Evolutionary conservation across 306 rosid species (phyloP).

Genomic region (Luffa aegyptiaca): DNA sequence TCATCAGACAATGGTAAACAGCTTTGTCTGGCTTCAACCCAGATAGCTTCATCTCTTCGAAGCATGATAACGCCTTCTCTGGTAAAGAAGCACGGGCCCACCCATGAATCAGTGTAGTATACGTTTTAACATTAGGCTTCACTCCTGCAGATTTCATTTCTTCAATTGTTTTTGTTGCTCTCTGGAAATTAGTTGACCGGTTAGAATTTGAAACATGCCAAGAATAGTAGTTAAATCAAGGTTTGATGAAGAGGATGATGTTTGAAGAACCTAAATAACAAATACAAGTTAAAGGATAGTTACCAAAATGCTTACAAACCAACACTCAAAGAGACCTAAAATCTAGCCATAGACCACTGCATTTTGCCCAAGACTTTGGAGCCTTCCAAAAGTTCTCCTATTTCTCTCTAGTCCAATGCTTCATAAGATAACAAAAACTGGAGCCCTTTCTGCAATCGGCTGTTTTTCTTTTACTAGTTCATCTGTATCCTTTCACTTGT

Average conservation of each 20-base stretch:
- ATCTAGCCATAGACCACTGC: not conserved
- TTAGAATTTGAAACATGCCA: not conserved
- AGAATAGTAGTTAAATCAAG: not conserved
- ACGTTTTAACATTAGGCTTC: conserved; percentile 84
- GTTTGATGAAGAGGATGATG: not conserved
- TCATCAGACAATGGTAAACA: conserved; percentile 90
- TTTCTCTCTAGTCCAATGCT: not conserved
- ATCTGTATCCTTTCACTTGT: not conserved
- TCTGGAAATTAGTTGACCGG: conserved; percentile 27
- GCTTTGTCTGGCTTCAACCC: conserved; percentile 89
- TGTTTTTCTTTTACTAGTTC: not conserved
- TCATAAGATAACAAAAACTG: not conserved
- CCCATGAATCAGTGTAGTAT: conserved; percentile 76
- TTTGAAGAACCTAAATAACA: not conserved
- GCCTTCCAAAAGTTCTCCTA: not conserved
- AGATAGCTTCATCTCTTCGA: conserved; percentile 67
- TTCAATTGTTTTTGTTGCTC: conserved; percentile 52
- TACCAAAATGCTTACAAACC: not conserved
- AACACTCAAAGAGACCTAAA: not conserved
- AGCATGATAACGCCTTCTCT: conserved; percentile 80
- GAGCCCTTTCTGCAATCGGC: not conserved
- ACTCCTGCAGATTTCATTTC: conserved; percentile 75
- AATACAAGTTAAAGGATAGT: not conserved
- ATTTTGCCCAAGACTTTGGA: not conserved
- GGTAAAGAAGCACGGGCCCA: conserved; percentile 98